A percentile compares a stretch with the other conserved stretches of the same genome.
Conservation (phyloP, 139 green algal genomes). For the Micromonas commoda region DNA sequence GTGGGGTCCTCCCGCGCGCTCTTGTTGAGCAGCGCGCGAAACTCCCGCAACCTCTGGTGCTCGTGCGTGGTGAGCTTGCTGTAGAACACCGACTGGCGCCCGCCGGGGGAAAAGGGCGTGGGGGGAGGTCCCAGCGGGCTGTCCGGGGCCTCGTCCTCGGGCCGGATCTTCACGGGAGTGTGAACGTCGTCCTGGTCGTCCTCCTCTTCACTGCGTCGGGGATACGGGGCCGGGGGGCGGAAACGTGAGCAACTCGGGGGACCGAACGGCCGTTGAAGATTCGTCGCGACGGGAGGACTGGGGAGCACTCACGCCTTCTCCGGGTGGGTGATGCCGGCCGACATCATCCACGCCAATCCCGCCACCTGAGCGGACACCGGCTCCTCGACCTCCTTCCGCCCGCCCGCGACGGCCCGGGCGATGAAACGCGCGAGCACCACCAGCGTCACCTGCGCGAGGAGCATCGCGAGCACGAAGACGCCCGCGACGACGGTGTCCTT, state of each 20-base stretch:
- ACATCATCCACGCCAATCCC: not conserved
- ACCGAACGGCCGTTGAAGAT: too few species aligned
- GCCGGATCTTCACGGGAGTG: too few species aligned
- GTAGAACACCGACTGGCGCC: not conserved
- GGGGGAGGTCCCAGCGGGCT: too few species aligned
- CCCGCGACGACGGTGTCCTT: too few species aligned
- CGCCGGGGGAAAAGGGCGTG: not conserved
- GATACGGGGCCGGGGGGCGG: too few species aligned
- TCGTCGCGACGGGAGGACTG: too few species aligned
- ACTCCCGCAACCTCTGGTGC: not conserved
- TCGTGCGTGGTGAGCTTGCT: not conserved
- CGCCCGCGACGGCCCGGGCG: too few species aligned
- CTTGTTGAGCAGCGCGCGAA: not conserved
- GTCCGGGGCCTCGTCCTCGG: too few species aligned
- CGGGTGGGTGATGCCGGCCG: not conserved
- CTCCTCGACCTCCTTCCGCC: not conserved
- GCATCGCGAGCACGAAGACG: not conserved
- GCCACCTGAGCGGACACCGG: not conserved
- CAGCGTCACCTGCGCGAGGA: not conserved
- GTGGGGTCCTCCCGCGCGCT: not conserved
- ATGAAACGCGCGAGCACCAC: too few species aligned
- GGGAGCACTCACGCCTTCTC: not conserved
- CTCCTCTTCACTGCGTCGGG: too few species aligned
- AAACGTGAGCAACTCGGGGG: too few species aligned
- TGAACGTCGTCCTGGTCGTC: too few species aligned